phyloP scores from a whole-genome alignment of 345 rosid species.

The Eucalyptus marginata region DNA sequence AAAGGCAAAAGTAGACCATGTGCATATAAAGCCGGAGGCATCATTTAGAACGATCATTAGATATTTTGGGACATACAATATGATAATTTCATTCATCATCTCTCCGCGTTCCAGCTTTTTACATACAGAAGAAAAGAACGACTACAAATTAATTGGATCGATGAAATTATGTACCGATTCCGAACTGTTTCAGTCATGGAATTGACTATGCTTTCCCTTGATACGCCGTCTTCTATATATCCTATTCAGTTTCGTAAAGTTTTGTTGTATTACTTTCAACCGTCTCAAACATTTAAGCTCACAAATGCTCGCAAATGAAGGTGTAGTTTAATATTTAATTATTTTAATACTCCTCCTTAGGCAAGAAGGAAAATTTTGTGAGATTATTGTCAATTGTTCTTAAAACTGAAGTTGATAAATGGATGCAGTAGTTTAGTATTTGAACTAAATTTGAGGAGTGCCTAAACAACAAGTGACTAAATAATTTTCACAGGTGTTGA shows the following conservation, averaged over 20 bases:
- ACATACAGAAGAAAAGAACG: neutral
- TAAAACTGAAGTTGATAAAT: too few species aligned
- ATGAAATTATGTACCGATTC: neutral
- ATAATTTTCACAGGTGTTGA: too few species aligned
- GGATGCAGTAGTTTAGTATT: too few species aligned
- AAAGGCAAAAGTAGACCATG: neutral
- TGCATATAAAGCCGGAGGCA: neutral
- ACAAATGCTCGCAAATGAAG: too few species aligned
- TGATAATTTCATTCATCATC: neutral
- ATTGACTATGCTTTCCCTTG: too few species aligned
- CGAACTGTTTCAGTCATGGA: neutral
- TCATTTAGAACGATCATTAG: neutral
- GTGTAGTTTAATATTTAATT: too few species aligned
- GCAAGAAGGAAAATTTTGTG: accelerated
- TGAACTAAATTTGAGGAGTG: too few species aligned
- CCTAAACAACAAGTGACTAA: too few species aligned
- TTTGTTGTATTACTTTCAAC: neutral
- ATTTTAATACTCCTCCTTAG: too few species aligned
- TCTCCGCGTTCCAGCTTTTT: neutral
- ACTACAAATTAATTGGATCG: neutral
- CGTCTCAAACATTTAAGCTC: too few species aligned
- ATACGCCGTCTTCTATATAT: too few species aligned
- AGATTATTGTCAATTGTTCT: too few species aligned
- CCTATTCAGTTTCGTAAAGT: neutral
- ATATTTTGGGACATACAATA: neutral